Evolutionary conservation across 352 stramenopile genomes (phyloP).

Genomic region (Globisporangium takayamanum): DNA sequence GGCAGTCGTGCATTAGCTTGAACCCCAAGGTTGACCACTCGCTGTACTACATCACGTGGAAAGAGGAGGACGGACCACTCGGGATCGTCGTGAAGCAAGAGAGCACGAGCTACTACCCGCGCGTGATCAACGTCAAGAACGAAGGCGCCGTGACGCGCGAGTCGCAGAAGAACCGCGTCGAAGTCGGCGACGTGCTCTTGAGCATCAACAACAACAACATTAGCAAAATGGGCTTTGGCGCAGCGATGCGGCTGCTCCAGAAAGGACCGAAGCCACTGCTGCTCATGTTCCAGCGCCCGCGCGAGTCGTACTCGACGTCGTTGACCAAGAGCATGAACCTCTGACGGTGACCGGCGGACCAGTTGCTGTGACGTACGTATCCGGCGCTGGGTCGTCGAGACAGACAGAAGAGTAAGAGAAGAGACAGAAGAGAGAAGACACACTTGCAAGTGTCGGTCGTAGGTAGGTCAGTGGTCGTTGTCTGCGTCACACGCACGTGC

Average conservation of each 20-base stretch:
- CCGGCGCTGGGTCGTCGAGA: neutral
- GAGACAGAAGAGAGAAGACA: neutral
- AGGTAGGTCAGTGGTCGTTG: too few relatives aligned
- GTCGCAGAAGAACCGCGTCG: slow-evolving; percentile 80
- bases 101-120: slow-evolving; percentile 80
- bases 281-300: slow-evolving; percentile 81
- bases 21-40: slow-evolving; percentile 82
- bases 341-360: neutral
- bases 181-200: slow-evolving; percentile 74
- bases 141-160: slow-evolving; percentile 74
- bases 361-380: neutral
- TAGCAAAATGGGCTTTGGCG: slow-evolving; percentile 84
- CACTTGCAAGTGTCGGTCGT: too few relatives aligned
- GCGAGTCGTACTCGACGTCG: slow-evolving; percentile 22
- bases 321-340: slow-evolving; percentile 27
- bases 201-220: slow-evolving; percentile 91
- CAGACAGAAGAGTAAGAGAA: neutral
- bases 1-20: slow-evolving; percentile 65
- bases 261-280: slow-evolving; percentile 81
- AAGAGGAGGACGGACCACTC: slow-evolving; percentile 78
- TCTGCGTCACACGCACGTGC: too few relatives aligned
- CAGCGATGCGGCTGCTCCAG: slow-evolving; percentile 81
- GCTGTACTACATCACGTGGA: slow-evolving; percentile 88
- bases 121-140: slow-evolving; percentile 86
- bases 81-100: slow-evolving; percentile 86